Base-by-base conservation (phyloP, 1,284 basidiomycete genomes). In the Pseudozyma hubeiensis region DNA sequence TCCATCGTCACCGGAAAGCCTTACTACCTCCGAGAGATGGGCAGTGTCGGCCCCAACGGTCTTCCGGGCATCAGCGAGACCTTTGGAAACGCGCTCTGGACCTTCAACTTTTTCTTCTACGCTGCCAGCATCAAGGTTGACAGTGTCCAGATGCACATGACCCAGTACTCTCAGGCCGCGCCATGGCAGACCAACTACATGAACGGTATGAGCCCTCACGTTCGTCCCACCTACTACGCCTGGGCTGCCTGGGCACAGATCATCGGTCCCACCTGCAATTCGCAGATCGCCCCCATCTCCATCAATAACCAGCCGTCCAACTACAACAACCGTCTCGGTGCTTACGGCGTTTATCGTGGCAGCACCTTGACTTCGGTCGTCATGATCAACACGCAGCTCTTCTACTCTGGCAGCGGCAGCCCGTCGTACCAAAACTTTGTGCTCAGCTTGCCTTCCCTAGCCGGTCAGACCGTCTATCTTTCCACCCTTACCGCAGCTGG, bases 101-200 rank as follows among this genome's bases (percentile, higher is more conserved):
- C 73, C 19, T 46, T 80, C 56, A 76, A 78, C 69, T 80, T 80
- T 54, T 76, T 78, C 66, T 64, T 80, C 37, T 80, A 62, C 44
- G 78, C 78, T 33, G 72, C 78, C 10, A 80, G 69, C 49, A 58
- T 71, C 43, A 57, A 73, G 54, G 58, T 80, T 33, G 58, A 61
- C 47, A 70, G 63, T 31, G 78, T 80, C 5, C 78, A 80, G 63
- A 80, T 80, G 69, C 78, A 80, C 57, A 70, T 78, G 69, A 76
- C 75, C 24, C 63, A 75, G 39, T 62, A 58, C 48, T 80, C 78
- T 3, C 47, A 57, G 6, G 68, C 54, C 31, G 58, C 78, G 7
- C 76, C 78, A 9, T 80, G 78, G 78, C 75, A 73, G 44, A 75
- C 73, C 35, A 65, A 50, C 59, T 33, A 58, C 56, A 45, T 63